These are phyloP conservation scores for Trichophyton simii DNA, from an alignment of 2,329 filamentous ascomycete species.

Conservation along the genomic window DNA sequence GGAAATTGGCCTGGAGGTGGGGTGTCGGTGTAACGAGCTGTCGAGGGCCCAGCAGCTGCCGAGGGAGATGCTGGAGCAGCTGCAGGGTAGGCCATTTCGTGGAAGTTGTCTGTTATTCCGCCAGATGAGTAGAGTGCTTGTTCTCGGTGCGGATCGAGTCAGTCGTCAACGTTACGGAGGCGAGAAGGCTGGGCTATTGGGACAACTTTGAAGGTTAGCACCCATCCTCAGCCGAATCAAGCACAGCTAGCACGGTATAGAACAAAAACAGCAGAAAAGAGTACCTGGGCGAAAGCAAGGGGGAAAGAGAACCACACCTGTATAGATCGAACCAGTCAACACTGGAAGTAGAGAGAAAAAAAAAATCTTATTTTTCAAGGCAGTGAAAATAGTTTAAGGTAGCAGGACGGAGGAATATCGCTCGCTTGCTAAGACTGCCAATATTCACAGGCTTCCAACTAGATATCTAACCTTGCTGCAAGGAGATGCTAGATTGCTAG, in stretches of 20 bases:
- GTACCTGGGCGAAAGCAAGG: not conserved
- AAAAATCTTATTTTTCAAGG: not conserved
- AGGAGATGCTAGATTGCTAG: not conserved
- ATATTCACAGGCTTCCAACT: not conserved
- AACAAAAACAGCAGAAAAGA: not conserved
- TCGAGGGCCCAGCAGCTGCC: slow-evolving; percentile 7
- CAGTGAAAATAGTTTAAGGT: not conserved
- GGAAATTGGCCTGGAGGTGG: slow-evolving; percentile 25
- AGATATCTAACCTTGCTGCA: not conserved
- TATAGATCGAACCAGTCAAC: not conserved
- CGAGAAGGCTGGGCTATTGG: not conserved
- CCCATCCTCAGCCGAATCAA: not conserved
- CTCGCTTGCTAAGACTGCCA: not conserved
- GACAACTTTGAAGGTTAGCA: not conserved
- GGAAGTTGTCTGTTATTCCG: not conserved
- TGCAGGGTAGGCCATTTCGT: slow-evolving; percentile 10
- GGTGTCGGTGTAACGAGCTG: slow-evolving; percentile 5
- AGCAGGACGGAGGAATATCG: not conserved
- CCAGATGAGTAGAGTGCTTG: not conserved
- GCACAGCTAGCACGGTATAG: not conserved
- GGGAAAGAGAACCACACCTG: not conserved
- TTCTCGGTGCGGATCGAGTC: not conserved
- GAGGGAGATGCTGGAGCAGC: slow-evolving; percentile 7
- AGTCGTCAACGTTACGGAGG: not conserved
- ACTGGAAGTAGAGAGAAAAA: too few species aligned